A percentile compares a stretch with the other conserved stretches of the same genome.
Conservation (phyloP, 1,139 yeast genomes). For the Blastobotrys aristatus region DNA sequence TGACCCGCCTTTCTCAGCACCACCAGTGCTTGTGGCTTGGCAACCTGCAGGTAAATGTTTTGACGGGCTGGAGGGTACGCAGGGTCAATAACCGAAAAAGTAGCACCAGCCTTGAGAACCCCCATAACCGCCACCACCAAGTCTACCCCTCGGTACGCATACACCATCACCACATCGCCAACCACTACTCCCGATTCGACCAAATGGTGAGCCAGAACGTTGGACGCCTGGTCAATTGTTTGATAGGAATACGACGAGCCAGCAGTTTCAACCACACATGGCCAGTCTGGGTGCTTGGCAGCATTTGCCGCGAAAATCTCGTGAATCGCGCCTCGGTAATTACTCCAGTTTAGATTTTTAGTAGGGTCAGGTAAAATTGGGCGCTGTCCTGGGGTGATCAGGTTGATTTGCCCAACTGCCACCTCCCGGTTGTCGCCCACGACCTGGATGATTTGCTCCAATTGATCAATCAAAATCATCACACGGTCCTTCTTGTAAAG, state of each 20-base stretch:
- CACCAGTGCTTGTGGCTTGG: slow-evolving; percentile 85
- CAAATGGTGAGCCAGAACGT: slow-evolving; percentile 84
- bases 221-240: slow-evolving; percentile 91
- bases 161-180: slow-evolving; percentile 96
- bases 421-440: slow-evolving; percentile 34
- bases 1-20: slow-evolving; percentile 88
- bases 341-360: slow-evolving; percentile 79
- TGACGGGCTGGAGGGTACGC: slow-evolving; percentile 99
- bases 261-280: slow-evolving; percentile 90
- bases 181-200: slow-evolving; percentile 72
- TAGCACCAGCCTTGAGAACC: slow-evolving; percentile 95
- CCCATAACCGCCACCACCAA: slow-evolving; percentile 96
- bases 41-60: slow-evolving; percentile 84
- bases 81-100: slow-evolving; percentile 96
- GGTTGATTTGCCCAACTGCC: slow-evolving; percentile 55
- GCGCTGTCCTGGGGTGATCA: slow-evolving; percentile 61
- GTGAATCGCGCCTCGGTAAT: slow-evolving; percentile 91
- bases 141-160: slow-evolving; percentile 96
- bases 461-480: slow-evolving; percentile 65
- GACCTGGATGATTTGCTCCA: slow-evolving; percentile 48
- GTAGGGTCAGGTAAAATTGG: slow-evolving; percentile 81
- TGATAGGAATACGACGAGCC: slow-evolving; percentile 69
- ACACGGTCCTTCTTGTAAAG: slow-evolving; percentile 70
- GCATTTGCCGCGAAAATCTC: slow-evolving; percentile 90
- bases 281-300: slow-evolving; percentile 69